Evolutionary conservation across 2,329 filamentous ascomycete species (phyloP).

Genomic region (Epichloe festucae): DNA sequence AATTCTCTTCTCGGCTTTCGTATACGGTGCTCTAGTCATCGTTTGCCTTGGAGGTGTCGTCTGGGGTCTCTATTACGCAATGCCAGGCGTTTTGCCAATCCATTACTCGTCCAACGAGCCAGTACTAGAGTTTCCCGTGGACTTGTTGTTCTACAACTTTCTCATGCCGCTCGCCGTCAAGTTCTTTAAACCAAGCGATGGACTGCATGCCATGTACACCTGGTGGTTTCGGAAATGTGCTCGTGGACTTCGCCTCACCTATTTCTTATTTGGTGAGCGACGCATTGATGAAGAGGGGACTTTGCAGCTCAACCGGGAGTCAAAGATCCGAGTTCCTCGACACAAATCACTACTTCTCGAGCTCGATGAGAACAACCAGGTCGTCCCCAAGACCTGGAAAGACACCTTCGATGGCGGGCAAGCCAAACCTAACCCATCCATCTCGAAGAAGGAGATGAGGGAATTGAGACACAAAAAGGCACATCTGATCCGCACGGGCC

Average conservation of each 20-base stretch:
- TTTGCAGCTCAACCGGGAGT: constrained; percentile 31
- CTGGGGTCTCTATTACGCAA: constrained; percentile 65
- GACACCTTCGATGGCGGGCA: constrained; percentile 38
- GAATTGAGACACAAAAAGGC: constrained; percentile 27
- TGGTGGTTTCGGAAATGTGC: constrained; percentile 96
- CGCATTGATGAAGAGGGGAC: constrained; percentile 69
- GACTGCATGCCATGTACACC: constrained; percentile 71
- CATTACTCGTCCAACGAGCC: constrained; percentile 90
- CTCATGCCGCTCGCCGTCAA: constrained; percentile 78
- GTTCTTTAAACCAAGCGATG: constrained; percentile 74
- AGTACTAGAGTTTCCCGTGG: constrained; percentile 84
- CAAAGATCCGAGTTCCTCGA: constrained; percentile 19
- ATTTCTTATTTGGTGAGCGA: constrained; percentile 85
- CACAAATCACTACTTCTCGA: constrained; percentile 35
- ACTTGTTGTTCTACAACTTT: constrained; percentile 94
- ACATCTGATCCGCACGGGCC: constrained; percentile 31
- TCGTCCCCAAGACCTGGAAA: constrained; percentile 44
- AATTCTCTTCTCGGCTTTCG: constrained; percentile 88
- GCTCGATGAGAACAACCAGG: constrained; percentile 26
- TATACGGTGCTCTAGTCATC: constrained; percentile 87
- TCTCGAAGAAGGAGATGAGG: constrained; percentile 24
- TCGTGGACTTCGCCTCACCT: constrained; percentile 63
- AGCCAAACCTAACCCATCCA: constrained; percentile 26
- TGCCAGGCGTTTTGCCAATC: constrained; percentile 68
- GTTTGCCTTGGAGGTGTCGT: constrained; percentile 90